These are phyloP conservation scores for Lathyrus tuberosus DNA, from an alignment of 306 rosid genomes.

Conservation along the genomic window DNA sequence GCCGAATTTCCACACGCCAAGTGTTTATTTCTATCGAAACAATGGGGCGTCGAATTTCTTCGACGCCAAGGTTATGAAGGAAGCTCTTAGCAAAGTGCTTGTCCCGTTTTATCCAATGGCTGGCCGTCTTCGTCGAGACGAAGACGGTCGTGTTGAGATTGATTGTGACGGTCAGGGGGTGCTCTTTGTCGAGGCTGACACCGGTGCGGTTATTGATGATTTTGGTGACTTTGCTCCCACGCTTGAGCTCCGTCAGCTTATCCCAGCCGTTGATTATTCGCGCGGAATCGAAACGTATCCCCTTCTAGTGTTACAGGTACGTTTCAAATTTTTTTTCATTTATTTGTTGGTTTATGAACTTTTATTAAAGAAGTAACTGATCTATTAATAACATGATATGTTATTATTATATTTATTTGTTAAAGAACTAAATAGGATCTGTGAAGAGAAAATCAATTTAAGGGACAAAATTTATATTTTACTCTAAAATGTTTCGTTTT, in stretches of 20 bases:
- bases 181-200: slow-evolving; percentile 72
- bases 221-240: slow-evolving; percentile 90
- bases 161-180: slow-evolving; percentile 75
- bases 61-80: slow-evolving; percentile 54
- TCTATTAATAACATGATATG: neutral
- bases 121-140: slow-evolving; percentile 69
- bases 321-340: neutral
- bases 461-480: neutral
- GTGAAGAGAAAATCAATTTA: neutral
- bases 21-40: slow-evolving; percentile 72
- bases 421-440: neutral
- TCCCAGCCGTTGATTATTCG: slow-evolving; percentile 75
- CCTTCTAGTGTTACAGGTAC: slow-evolving; percentile 70
- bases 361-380: neutral
- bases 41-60: slow-evolving; percentile 57
- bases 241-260: slow-evolving; percentile 69
- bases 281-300: slow-evolving; percentile 68
- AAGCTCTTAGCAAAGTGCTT: slow-evolving; percentile 65
- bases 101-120: slow-evolving; percentile 86
- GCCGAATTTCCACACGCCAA: slow-evolving; percentile 73
- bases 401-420: neutral
- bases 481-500: neutral
- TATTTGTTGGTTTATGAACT: neutral
- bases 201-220: slow-evolving; percentile 53
- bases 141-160: slow-evolving; percentile 78